Evolutionary conservation across 805 yeast species (phyloP), one percentile per base, ranked within the genome.

Genomic region (Yarrowia porcina): DNA sequence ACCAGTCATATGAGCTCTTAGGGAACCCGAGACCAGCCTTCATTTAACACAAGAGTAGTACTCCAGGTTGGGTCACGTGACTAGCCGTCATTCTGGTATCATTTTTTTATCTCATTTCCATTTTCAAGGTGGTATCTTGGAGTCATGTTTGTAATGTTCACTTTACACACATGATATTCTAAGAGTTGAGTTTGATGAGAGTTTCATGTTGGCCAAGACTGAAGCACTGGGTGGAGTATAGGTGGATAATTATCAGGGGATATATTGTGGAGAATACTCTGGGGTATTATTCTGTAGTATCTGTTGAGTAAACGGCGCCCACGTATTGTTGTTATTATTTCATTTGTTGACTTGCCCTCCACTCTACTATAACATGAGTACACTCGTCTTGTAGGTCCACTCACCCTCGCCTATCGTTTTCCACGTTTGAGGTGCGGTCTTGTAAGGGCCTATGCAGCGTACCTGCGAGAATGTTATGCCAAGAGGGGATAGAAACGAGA

Each of bases 331-430:
- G n/a, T n/a, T n/a, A n/a, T n/a, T n/a, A n/a, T n/a, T n/a, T n/a
- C n/a, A n/a, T n/a, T n/a, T n/a, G n/a, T n/a, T n/a, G n/a, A n/a
- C n/a, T n/a, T n/a, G n/a, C n/a, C n/a, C n/a, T n/a, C n/a, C n/a
- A n/a, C n/a, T n/a, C n/a, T n/a, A n/a, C n/a, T n/a, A n/a, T n/a
- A n/a, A n/a, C n/a, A n/a, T n/a, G n/a, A n/a, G n/a, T n/a, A n/a
- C n/a, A n/a, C n/a, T n/a, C n/a, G n/a, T n/a, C n/a, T n/a, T n/a
- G n/a, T n/a, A n/a, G n/a, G n/a, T n/a, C n/a, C n/a, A n/a, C n/a
- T n/a, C n/a, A n/a, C n/a, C 30, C 50, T 45, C 50, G 50, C 50
- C 35, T 45, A 45, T 45, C 50, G 25, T 45, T 45, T 27, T 25
- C 30, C 52, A 45, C 52, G 52, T 18, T 30, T 30, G 36, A 45